Evolutionary conservation across 192 early-diverging fungal species (phyloP).

Genomic region (Spizellomyces sp.): DNA sequence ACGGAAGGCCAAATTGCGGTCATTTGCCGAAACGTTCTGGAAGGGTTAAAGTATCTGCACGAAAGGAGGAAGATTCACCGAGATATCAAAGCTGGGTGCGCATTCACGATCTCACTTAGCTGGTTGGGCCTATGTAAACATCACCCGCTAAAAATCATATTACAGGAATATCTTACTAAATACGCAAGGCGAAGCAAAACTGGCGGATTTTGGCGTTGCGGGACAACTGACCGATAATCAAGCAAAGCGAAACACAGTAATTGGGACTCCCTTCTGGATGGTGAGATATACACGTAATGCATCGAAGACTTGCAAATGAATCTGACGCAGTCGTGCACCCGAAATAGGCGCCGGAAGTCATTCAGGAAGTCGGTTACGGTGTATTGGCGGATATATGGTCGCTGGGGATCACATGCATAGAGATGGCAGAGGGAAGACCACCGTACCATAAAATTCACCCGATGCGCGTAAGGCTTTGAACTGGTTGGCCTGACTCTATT

Average conservation of each 20-base stretch:
- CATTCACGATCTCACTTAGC: neutral
- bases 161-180: conserved; percentile 58
- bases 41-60: conserved; percentile 63
- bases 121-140: neutral
- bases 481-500: neutral
- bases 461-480: conserved; percentile 42
- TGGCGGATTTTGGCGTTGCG: conserved; percentile 70
- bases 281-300: conserved; percentile 13
- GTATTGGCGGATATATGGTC: conserved; percentile 65
- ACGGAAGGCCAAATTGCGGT: conserved; percentile 56
- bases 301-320: no score
- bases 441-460: conserved; percentile 65
- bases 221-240: conserved; percentile 57
- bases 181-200: conserved; percentile 53
- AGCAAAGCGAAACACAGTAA: conserved; percentile 60
- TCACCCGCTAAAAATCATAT: neutral
- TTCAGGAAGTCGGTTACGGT: conserved; percentile 67
- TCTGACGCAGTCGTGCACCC: no score
- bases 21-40: conserved; percentile 50
- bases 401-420: conserved; percentile 64
- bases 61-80: conserved; percentile 60
- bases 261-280: conserved; percentile 67
- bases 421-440: conserved; percentile 66
- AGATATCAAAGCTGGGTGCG: conserved; percentile 65
- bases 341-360: conserved; percentile 62